phyloP scores from a whole-genome alignment of 1,139 yeast genomes.

The Debaryomyces psychrophilus region DNA sequence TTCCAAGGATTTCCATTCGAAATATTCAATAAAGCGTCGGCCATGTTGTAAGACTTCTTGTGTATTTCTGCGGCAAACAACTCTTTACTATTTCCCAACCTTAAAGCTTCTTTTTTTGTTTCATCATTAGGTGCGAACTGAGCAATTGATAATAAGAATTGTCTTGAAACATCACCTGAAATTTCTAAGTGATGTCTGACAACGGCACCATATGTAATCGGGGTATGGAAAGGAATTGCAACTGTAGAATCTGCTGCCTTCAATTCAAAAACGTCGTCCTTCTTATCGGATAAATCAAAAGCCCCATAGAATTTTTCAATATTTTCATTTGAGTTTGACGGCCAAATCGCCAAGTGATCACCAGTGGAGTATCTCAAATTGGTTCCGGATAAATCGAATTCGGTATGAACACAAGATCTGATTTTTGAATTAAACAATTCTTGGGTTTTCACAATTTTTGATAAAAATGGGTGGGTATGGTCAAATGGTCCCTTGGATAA shows the following conservation, averaged over 20 bases:
- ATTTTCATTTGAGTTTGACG: conserved; percentile 82
- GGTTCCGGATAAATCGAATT: conserved; percentile 76
- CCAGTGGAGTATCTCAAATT: conserved; percentile 89
- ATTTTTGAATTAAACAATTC: conserved; percentile 71
- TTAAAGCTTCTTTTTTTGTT: conserved; percentile 53
- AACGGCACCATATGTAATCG: conserved; percentile 87
- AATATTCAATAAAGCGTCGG: conserved; percentile 68
- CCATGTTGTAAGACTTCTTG: conserved; percentile 63
- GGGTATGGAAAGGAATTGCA: conserved; percentile 78
- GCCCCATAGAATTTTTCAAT: conserved; percentile 65
- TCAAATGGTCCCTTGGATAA: conserved; percentile 77
- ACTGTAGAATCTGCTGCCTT: conserved; percentile 76
- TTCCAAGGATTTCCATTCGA: conserved; percentile 71
- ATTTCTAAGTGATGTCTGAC: conserved; percentile 88
- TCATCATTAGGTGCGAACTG: conserved; percentile 78
- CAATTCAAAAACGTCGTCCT: conserved; percentile 62
- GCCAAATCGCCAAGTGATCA: conserved; percentile 95
- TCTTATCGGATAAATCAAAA: conserved; percentile 60
- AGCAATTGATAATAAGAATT: conserved; percentile 73
- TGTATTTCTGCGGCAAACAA: conserved; percentile 69
- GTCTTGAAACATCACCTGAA: conserved; percentile 92
- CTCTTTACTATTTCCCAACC: conserved; percentile 69
- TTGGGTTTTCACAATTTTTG: conserved; percentile 60
- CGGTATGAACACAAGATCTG: conserved; percentile 88
- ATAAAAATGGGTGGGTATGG: conserved; percentile 80